phyloP scores from a whole-genome alignment of 208 protist species.

The Phytomonas francai region DNA sequence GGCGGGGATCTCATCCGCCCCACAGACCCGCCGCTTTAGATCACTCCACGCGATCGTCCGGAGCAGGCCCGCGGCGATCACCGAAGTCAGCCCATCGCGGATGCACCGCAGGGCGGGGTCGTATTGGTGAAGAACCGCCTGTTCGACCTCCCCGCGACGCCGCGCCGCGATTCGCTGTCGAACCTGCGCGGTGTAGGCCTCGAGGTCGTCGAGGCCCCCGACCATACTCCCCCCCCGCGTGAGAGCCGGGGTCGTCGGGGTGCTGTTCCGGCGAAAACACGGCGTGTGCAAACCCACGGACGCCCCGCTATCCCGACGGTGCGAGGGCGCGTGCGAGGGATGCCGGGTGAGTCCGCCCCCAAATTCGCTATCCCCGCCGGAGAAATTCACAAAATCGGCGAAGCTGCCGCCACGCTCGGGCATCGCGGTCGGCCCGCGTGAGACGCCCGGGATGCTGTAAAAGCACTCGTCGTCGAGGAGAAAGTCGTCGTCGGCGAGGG shows the following conservation, averaged over 20 bases:
- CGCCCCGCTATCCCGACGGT: no score
- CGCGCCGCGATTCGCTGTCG: slow-evolving; percentile 13
- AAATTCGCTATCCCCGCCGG: no score
- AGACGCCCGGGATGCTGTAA: slow-evolving; percentile 31
- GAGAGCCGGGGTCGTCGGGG: slow-evolving; percentile 39
- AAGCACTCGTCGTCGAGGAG: slow-evolving; percentile 67
- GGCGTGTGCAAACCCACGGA: no score
- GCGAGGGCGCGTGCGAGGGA: no score
- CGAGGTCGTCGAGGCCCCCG: no score
- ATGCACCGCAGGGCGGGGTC: slow-evolving; percentile 63
- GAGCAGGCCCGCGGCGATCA: slow-evolving; percentile 45
- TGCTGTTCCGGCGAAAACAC: slow-evolving; percentile 19
- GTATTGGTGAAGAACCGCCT: slow-evolving; percentile 76
- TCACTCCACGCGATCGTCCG: slow-evolving; percentile 73
- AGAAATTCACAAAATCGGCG: not conserved
- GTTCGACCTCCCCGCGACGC: slow-evolving; percentile 37
- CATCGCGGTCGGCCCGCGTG: slow-evolving; percentile 9
- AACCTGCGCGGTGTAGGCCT: not conserved
- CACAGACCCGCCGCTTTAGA: slow-evolving; percentile 75
- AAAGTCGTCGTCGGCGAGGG: slow-evolving; percentile 70
- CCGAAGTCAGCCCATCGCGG: slow-evolving; percentile 51
- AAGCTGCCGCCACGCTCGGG: not conserved
- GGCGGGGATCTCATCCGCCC: slow-evolving; percentile 28
- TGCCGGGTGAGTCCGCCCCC: no score
- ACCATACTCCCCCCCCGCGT: no score